phyloP scores from a whole-genome alignment of 805 yeast species.

The Pachysolen tannophilus region DNA sequence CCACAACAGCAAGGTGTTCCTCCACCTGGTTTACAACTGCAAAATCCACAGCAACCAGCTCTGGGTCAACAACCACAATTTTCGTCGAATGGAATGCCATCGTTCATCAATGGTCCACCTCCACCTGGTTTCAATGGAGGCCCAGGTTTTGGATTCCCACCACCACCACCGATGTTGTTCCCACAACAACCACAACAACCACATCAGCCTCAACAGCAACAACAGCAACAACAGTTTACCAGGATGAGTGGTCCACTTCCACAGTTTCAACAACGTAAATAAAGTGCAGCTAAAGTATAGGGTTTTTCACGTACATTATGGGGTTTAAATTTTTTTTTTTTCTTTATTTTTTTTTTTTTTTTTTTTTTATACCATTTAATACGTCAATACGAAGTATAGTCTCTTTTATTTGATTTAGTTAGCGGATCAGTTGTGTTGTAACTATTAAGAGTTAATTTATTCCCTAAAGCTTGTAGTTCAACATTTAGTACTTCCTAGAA shows the following conservation, averaged over 20 bases:
- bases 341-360: not conserved
- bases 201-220: slow-evolving; percentile 11
- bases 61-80: not conserved
- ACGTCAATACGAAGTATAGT: not conserved
- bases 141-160: slow-evolving; percentile 3
- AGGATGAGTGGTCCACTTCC: slow-evolving; percentile 10
- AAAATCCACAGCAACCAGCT: slow-evolving; percentile 4
- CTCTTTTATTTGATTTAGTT: not conserved
- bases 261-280: slow-evolving; percentile 11
- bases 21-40: slow-evolving; percentile 7
- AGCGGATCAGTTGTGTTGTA: no score
- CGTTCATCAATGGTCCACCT: slow-evolving; percentile 7
- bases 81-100: slow-evolving; percentile 1
- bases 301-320: no score
- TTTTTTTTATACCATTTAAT: not conserved
- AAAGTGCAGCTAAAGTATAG: no score
- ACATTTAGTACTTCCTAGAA: no score
- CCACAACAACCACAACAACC: slow-evolving; percentile 7
- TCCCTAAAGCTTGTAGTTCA: no score
- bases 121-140: no score
- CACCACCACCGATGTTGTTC: not conserved
- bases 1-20: slow-evolving; percentile 8
- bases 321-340: no score
- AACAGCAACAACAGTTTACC: slow-evolving; percentile 10
- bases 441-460: no score